Base-by-base conservation (phyloP, 225 moss, liverwort and hornwort species). In the Polytrichum formosum region DNA sequence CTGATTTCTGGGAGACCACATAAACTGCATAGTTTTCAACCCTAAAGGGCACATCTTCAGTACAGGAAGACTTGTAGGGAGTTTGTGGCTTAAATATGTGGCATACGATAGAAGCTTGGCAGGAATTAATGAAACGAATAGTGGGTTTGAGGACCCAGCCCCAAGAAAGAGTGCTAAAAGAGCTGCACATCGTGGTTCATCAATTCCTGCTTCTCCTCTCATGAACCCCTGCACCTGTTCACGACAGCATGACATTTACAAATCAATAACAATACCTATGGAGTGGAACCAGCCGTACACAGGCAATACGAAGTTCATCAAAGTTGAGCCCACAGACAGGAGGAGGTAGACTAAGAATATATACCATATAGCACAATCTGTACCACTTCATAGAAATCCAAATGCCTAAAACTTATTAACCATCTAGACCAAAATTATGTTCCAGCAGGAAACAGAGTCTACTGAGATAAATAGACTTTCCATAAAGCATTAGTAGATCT, bases 101-200 rank as follows among this genome's bases (percentile, higher is more conserved):
- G 81, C 69, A 33, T 91, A 78, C 1, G 86, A 87, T 6, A 90
- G 67, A 60, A 98, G 74, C 71, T 88, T 81, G 59, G 90, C 72
- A 37, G 98, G 98, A 54, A 98, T 79, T 29, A 87, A 75, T 1
- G 94, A 88, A 33, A 94, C 67, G 53, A 92, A 85, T 68, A 82
- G 90, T 53, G 76, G 64, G 30, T 90, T 92, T 10, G 78, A 77
- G 35, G 75, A 76, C 60, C 86, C 86, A 72, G 98, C 92, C 58
- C 90, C 88, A 53, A 98, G 79, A 72, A 94, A 78, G 66, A 98
- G 91, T 61, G 89, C 84, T 31, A 98, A 76, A 61, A 92, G 80
- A 31, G 85, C 92, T 53, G 87, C 81, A 73, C 81, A 84, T 66
- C 92, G 90, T 35, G 92, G 92, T 35, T 94, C 92, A 76, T 98